Evolutionary conservation across 2,329 filamentous ascomycete species (phyloP).

Genomic region (Ophiocordyceps sinensis): DNA sequence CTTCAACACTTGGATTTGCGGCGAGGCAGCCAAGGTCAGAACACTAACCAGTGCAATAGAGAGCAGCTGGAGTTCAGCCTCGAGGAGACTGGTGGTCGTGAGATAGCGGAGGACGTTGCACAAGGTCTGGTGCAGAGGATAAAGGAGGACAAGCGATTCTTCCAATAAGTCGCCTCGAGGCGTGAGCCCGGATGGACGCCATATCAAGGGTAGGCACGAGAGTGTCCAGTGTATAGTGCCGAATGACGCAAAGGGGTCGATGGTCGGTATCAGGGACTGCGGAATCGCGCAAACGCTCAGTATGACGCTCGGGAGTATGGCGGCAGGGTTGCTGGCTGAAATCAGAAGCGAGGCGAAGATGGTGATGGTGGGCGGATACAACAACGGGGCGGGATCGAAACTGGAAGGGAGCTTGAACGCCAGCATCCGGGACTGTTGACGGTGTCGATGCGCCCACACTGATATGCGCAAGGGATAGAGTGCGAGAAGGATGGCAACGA

Average conservation of each 20-base stretch:
- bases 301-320: conserved; percentile 67
- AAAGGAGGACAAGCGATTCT: conserved; percentile 52
- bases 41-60: conserved; percentile 73
- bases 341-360: conserved; percentile 65
- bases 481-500: conserved; percentile 25
- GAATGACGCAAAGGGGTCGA: conserved; percentile 38
- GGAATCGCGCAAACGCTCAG: conserved; percentile 68
- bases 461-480: conserved; percentile 48
- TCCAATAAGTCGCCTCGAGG: conserved; percentile 26
- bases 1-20: conserved; percentile 76
- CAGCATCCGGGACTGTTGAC: conserved; percentile 20
- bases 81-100: conserved; percentile 76
- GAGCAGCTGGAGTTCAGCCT: conserved; percentile 76
- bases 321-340: conserved; percentile 41
- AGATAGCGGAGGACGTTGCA: conserved; percentile 62
- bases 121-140: conserved; percentile 70
- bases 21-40: conserved; percentile 60
- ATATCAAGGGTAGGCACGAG: conserved; percentile 51
- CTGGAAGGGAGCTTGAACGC: conserved; percentile 47
- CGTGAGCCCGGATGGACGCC: conserved; percentile 7
- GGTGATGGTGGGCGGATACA: conserved; percentile 71
- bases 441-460: conserved; percentile 29
- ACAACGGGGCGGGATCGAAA: conserved; percentile 85
- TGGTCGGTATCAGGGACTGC: conserved; percentile 52
- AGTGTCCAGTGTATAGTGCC: conserved; percentile 67